Evolutionary conservation across 768 basidiomycete genomes (phyloP).

Genomic region (Agrocybe chaxingu): DNA sequence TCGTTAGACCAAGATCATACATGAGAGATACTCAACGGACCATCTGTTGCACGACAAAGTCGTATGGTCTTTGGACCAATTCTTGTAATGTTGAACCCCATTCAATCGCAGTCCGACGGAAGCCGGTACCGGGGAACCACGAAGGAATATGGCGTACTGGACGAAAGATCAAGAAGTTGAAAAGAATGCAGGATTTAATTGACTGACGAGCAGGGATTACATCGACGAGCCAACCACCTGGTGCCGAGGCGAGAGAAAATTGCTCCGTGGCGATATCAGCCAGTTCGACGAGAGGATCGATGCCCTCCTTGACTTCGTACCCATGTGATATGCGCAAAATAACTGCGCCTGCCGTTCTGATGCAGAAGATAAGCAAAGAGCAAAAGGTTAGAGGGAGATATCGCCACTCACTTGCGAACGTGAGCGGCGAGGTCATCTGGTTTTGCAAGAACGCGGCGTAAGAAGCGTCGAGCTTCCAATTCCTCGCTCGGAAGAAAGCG

Average conservation of each 20-base stretch:
- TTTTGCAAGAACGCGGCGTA: constrained; percentile 44
- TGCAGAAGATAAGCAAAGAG: constrained; percentile 4
- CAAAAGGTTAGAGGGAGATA: background rate
- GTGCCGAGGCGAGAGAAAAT: constrained; percentile 50
- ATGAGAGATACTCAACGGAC: constrained; percentile 27
- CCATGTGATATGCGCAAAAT: constrained; percentile 53
- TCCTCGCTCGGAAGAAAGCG: constrained; percentile 43
- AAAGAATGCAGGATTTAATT: background rate
- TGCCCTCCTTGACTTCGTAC: constrained; percentile 46
- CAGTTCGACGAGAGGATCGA: constrained; percentile 50
- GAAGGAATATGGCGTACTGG: constrained; percentile 56
- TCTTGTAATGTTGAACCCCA: constrained; percentile 53
- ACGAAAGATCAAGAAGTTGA: constrained; percentile 1
- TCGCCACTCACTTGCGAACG: constrained; percentile 41
- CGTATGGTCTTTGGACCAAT: constrained; percentile 54
- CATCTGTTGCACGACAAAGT: constrained; percentile 61
- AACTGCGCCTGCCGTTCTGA: constrained; percentile 49
- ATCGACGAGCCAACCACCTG: constrained; percentile 51
- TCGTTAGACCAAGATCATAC: constrained; percentile 1
- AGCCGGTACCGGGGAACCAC: constrained; percentile 65
- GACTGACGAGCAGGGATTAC: constrained; percentile 43
- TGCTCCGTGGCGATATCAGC: constrained; percentile 54
- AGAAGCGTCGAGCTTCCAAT: constrained; percentile 43
- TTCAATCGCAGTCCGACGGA: constrained; percentile 47
- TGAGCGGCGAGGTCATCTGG: constrained; percentile 44